Evolutionary conservation across 2,329 filamentous ascomycete genomes (phyloP), one percentile per base, ranked within the genome.

Genomic region (Epichloe gansuensis): DNA sequence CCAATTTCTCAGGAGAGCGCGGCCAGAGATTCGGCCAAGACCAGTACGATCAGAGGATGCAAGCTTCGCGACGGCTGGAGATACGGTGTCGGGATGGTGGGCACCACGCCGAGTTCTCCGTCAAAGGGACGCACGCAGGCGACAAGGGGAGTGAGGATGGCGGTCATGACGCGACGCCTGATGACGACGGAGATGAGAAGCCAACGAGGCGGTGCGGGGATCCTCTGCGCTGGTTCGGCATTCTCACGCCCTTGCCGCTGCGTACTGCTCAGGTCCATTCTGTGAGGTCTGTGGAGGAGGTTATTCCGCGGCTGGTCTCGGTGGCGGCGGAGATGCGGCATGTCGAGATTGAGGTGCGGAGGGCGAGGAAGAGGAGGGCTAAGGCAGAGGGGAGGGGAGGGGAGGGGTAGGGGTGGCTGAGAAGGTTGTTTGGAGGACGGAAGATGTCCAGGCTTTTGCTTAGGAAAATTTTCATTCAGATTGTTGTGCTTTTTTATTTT

Each of bases 11-110:
- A 31, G 80, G 79, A n/a, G 74, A 80, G 62, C 72, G 78, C 12
- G 78, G 82, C 35, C 65, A 80, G 56, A 74, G 80, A 43, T 90
- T 85, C 63, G 86, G 85, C 3, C 76, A 73, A 57, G 83, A 88
- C 60, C 77, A 80, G 62, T 91, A 87, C 63, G 85, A 91, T 65
- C 77, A 81, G 57, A 77, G 86, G 46, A 88, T 88, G 81, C 81
- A 81, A 63, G 83, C 85, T 3, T 67, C 66, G 23, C 69, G 77
- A 50, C 65, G 67, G 51, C 4, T 53, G 17, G 23, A 41, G 2
- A 43, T 49, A 5, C 12, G 7, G 6, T n/a, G 11, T 39, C 21
- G n/a, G 13, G 23, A 28, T 9, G 28, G 21, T 9, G 28, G 28
- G 28, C 5, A 34, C n/a, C 5, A 15, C 21, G 23, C 25, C 12